Evolutionary conservation across 257 asterid species (phyloP).

Genomic region (Nicotiana benthamiana): DNA sequence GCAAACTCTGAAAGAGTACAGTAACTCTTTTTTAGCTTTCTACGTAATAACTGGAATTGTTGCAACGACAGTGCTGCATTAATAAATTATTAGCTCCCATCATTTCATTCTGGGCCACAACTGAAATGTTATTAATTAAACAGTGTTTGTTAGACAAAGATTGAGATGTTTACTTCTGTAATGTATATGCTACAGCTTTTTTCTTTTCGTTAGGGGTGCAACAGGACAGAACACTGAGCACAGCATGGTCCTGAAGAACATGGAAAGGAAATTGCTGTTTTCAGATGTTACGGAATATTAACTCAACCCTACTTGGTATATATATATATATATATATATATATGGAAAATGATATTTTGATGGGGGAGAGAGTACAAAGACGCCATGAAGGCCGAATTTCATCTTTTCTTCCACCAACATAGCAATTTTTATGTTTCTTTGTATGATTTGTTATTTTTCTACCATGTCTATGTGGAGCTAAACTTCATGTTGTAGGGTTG

Average conservation of each 20-base stretch:
- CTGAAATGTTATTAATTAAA: neutral
- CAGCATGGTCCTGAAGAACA: conserved; percentile 1
- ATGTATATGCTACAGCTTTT: neutral
- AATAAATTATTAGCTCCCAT: neutral
- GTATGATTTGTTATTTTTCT: too few species aligned
- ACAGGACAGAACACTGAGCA: neutral
- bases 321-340: too few species aligned
- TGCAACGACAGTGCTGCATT: neutral
- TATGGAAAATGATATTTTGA: too few species aligned
- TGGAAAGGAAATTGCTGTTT: neutral
- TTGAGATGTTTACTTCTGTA: neutral
- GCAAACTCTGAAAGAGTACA: neutral
- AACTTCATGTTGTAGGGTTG: too few species aligned
- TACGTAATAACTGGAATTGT: neutral
- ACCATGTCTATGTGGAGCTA: too few species aligned
- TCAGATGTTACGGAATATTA: neutral
- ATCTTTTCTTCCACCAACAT: too few species aligned
- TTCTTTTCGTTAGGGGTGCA: neutral
- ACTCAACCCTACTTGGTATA: too few species aligned
- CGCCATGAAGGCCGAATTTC: too few species aligned
- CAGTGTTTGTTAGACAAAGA: neutral
- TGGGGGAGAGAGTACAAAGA: too few species aligned
- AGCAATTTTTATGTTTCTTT: too few species aligned
- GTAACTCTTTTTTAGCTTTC: neutral
- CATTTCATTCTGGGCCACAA: neutral